Conservation (phyloP, 352 stramenopile species). For the Globisporangium echinulatum region DNA sequence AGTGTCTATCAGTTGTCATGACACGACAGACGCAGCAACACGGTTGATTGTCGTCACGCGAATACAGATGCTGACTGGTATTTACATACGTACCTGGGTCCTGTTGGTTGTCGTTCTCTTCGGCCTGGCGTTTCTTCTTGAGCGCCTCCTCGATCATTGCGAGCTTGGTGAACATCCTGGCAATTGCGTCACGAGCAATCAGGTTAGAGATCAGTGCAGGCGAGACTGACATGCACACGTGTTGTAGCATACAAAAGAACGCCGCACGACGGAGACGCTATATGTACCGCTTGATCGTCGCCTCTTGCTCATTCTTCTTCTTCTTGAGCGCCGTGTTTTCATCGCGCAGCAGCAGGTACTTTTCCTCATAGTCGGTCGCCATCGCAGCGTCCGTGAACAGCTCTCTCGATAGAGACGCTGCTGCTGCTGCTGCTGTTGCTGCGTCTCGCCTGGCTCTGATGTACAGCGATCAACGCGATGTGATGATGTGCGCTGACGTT, state of each 20-base stretch:
- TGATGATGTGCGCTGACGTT: background rate
- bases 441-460: no score
- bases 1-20: slow-evolving; percentile 16
- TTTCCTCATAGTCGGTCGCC: slow-evolving; percentile 72
- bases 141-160: slow-evolving; percentile 84
- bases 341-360: slow-evolving; percentile 77
- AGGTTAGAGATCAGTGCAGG: no score
- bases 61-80: background rate
- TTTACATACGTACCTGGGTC: slow-evolving; percentile 25
- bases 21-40: background rate
- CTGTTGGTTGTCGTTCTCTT: slow-evolving; percentile 56
- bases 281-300: slow-evolving; percentile 76
- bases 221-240: background rate
- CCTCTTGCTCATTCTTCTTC: slow-evolving; percentile 90
- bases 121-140: slow-evolving; percentile 56
- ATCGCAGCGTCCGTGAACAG: slow-evolving; percentile 13
- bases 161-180: slow-evolving; percentile 86
- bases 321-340: slow-evolving; percentile 84
- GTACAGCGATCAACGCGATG: background rate
- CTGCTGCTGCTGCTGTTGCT: no score
- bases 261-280: background rate
- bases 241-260: no score
- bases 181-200: no score
- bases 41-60: background rate
- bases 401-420: no score